These are phyloP conservation scores for Gentiana macrophylla DNA, from an alignment of 257 asterid species.

Conservation along the genomic window DNA sequence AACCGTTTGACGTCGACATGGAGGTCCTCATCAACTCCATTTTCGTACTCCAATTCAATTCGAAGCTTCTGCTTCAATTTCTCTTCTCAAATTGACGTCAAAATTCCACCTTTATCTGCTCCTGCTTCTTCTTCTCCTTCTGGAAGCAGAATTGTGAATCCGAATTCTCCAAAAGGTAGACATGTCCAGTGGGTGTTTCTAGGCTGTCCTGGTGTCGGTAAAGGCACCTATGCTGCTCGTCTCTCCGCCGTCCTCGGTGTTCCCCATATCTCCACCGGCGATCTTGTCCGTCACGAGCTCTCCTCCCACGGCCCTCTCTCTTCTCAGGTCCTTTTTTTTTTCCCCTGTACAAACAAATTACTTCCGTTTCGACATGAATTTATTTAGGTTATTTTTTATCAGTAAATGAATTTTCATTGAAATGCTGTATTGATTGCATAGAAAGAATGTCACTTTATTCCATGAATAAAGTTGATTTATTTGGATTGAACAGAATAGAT, in stretches of 20 bases:
- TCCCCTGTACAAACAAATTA: too few relatives aligned
- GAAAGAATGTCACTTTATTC: too few relatives aligned
- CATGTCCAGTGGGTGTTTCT: slow-evolving; percentile 90
- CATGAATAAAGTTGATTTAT: too few relatives aligned
- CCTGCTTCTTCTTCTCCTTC: not conserved
- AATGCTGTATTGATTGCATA: not conserved
- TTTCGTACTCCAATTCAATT: slow-evolving; percentile 8
- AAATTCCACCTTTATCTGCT: not conserved
- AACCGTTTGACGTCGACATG: slow-evolving; percentile 42
- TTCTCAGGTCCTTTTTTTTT: slow-evolving; percentile 34
- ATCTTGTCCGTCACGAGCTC: slow-evolving; percentile 87
- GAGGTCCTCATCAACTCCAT: slow-evolving; percentile 8
- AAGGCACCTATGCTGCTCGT: slow-evolving; percentile 90
- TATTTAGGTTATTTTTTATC: too few relatives aligned
- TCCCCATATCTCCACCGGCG: slow-evolving; percentile 95
- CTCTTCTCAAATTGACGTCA: slow-evolving; percentile 18
- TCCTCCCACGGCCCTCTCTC: slow-evolving; percentile 61
- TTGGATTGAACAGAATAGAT: too few relatives aligned
- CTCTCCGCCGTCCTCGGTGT: slow-evolving; percentile 68
- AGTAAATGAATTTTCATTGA: too few relatives aligned
- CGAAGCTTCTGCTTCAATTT: slow-evolving; percentile 30
- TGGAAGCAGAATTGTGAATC: not conserved
- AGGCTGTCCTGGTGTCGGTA: slow-evolving; percentile 97
- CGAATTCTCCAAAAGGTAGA: slow-evolving; percentile 35
- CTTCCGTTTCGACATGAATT: too few relatives aligned